Percentiles rank a stretch among this genome's conserved stretches.
Conservation (phyloP, 192 early-diverging fungal genomes). For the Gaertneriomyces semiglobifer region DNA sequence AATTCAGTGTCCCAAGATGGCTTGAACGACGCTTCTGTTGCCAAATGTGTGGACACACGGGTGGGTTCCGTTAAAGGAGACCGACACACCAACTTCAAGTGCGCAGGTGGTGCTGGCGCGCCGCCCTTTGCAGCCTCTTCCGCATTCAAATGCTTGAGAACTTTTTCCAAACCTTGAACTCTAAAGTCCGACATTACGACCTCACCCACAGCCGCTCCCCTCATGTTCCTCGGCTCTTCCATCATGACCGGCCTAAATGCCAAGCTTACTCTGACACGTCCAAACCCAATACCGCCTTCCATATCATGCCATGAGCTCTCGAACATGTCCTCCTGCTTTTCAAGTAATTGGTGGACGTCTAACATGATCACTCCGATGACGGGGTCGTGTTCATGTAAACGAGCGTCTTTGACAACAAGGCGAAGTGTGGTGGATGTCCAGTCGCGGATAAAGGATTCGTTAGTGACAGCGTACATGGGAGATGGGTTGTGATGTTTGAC, state of each 20-base stretch:
- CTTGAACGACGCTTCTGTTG: conserved; percentile 8
- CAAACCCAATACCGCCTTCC: conserved; percentile 32
- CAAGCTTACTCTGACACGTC: conserved; percentile 15
- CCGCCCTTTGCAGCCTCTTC: no score
- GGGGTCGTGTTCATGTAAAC: conserved; percentile 31
- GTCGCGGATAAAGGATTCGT: conserved; percentile 28
- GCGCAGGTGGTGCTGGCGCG: not conserved
- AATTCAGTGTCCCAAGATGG: conserved; percentile 19
- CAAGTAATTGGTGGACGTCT: conserved; percentile 20
- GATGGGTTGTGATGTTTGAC: conserved; percentile 30
- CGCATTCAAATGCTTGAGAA: not conserved
- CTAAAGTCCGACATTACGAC: conserved; percentile 13
- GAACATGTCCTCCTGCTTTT: conserved; percentile 18
- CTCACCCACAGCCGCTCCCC: conserved; percentile 23
- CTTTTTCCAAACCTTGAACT: conserved; percentile 13
- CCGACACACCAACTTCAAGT: conserved; percentile 14
- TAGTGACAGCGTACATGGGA: conserved; percentile 11
- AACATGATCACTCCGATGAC: conserved; percentile 28
- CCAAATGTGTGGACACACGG: conserved; percentile 2
- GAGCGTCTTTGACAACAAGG: conserved; percentile 25
- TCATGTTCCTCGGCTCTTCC: conserved; percentile 28
- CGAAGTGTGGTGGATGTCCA: conserved; percentile 21
- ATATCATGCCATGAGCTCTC: conserved; percentile 23
- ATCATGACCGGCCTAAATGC: conserved; percentile 18
- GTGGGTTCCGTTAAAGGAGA: conserved; percentile 19